Evolutionary conservation across 1,284 basidiomycete species (phyloP), one percentile per base, ranked within the genome.

Genomic region (Violaceomyces palustris): DNA sequence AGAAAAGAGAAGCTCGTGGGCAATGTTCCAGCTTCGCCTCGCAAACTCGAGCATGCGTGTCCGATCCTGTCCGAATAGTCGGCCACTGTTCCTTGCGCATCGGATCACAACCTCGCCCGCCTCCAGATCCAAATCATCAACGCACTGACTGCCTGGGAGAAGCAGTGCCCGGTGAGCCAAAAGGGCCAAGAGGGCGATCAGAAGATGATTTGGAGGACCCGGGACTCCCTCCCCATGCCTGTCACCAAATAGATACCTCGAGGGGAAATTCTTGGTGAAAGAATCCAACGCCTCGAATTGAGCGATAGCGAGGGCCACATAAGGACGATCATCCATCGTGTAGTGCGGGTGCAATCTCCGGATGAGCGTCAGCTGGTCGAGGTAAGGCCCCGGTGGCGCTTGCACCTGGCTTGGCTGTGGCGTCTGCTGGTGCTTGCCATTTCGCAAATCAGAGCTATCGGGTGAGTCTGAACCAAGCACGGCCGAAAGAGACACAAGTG

Each of bases 241-340:
- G 10, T 56, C 45, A 7, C 63, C 63, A 31, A 61, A 65, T 11
- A 65, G 43, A 31, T 55, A 59, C 14, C 61, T 50, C 17, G 57
- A 60, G 1, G 63, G 63, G 21, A 63, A 39, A 48, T 63, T 50
- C 46, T 65, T 65, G 24, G 54, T 56, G 6, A 56, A 51, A 26
- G 53, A 56, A 35, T 65, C 63, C 38, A 65, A 46, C 19, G 50
- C 63, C 37, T 51, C 52, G 34, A 63, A 63, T 31, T 65, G 63
- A 9, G 56, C 59, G 23, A 65, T 51, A 15, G 60, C 60, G 12
- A 65, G 48, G 14, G 63, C 56, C 19, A 65, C 54, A 42, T 52
- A 60, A 2, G 53, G 63, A 7, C 60, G 50, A 22, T 65, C 63
- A n/a, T 50, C 46, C 2, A 62, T 56, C 18, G 37, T 41, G 26